phyloP scores from a whole-genome alignment of 2,329 filamentous ascomycete genomes.

The Cordyceps militaris region DNA sequence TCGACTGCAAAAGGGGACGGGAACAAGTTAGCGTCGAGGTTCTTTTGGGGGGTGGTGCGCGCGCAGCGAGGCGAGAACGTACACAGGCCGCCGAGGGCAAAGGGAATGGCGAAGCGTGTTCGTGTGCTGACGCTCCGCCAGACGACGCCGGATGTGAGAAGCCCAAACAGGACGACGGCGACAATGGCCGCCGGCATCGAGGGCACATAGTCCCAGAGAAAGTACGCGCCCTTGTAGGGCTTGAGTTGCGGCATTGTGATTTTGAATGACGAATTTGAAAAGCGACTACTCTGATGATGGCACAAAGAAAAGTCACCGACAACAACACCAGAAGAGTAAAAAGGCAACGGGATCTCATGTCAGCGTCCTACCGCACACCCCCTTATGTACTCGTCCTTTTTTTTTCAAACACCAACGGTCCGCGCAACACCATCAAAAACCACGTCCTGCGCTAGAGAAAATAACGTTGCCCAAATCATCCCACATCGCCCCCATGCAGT shows the following conservation, averaged over 20 bases:
- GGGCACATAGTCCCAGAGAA: conserved; percentile 31
- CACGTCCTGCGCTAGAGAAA: neutral
- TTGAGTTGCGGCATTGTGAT: conserved; percentile 24
- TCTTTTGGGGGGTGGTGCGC: neutral
- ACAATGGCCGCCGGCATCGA: conserved; percentile 38
- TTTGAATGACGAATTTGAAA: too few relatives aligned
- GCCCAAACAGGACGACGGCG: conserved; percentile 38
- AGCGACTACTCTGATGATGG: too few relatives aligned
- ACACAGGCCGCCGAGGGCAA: conserved; percentile 42
- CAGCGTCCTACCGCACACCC: neutral
- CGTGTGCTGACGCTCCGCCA: conserved; percentile 36
- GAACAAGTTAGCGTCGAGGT: neutral
- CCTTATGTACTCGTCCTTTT: neutral
- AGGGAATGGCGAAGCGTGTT: conserved; percentile 45
- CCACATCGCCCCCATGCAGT: neutral
- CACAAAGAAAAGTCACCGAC: too few relatives aligned
- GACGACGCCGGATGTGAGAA: conserved; percentile 35
- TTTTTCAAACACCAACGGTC: neutral
- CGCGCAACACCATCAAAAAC: too few relatives aligned
- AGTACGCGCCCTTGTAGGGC: conserved; percentile 23
- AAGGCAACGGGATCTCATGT: too few relatives aligned
- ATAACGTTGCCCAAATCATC: neutral
- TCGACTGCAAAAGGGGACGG: conserved; percentile 30
- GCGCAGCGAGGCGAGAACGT: conserved; percentile 20
- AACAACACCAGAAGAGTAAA: too few relatives aligned